phyloP scores from a whole-genome alignment of 805 yeast genomes.

The Wickerhamomyces ciferrii region DNA sequence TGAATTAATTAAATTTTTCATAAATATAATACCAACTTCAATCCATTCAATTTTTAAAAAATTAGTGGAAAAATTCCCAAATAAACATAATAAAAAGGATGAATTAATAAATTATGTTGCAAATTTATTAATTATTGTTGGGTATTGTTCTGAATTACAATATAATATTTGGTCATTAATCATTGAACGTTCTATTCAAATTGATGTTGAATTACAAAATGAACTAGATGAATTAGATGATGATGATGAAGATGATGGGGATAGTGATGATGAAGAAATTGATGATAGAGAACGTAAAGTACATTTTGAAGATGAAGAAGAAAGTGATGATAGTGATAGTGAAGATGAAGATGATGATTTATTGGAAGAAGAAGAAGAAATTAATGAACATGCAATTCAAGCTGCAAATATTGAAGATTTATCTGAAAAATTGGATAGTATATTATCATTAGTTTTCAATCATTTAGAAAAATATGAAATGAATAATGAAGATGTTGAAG shows the following conservation, averaged over 20 bases:
- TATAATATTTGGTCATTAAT: slow-evolving; percentile 75
- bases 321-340: slow-evolving; percentile 25
- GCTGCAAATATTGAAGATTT: slow-evolving; percentile 42
- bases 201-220: slow-evolving; percentile 90
- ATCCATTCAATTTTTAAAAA: slow-evolving; percentile 56
- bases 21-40: slow-evolving; percentile 78
- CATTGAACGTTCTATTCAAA: slow-evolving; percentile 72
- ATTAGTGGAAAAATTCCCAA: slow-evolving; percentile 67
- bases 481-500: slow-evolving; percentile 48
- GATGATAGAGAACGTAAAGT: slow-evolving; percentile 22
- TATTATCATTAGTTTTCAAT: slow-evolving; percentile 53
- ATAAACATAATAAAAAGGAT: slow-evolving; percentile 56
- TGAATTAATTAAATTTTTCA: slow-evolving; percentile 54
- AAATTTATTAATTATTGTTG: slow-evolving; percentile 54
- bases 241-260: slow-evolving; percentile 54
- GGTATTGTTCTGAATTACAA: slow-evolving; percentile 74
- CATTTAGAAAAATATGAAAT: slow-evolving; percentile 31
- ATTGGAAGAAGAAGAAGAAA: slow-evolving; percentile 24
- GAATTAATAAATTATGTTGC: slow-evolving; percentile 57
- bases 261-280: slow-evolving; percentile 31
- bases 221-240: slow-evolving; percentile 83
- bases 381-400: slow-evolving; percentile 19
- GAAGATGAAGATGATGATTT: slow-evolving; percentile 27
- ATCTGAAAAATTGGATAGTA: slow-evolving; percentile 65
- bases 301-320: slow-evolving; percentile 22